phyloP scores from a whole-genome alignment of 2,329 filamentous ascomycete genomes.

The Fusarium sp. region DNA sequence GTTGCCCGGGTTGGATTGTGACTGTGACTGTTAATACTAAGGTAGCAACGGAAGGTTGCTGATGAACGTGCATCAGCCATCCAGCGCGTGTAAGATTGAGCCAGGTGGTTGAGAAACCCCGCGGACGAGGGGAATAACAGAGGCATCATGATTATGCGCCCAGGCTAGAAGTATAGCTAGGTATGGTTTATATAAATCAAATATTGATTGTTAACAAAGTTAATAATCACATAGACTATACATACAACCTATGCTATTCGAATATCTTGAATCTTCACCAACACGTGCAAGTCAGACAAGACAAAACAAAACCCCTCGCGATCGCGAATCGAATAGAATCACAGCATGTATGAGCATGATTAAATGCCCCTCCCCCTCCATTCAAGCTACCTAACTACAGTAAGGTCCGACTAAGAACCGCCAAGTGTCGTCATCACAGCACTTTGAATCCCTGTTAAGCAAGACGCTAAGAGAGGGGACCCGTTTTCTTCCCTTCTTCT shows the following conservation, averaged over 20 bases:
- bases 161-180: background rate
- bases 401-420: slow-evolving; percentile 26
- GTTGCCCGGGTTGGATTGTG: slow-evolving; percentile 7
- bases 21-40: background rate
- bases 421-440: slow-evolving; percentile 42
- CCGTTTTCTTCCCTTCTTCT: slow-evolving; percentile 20
- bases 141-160: slow-evolving; percentile 7
- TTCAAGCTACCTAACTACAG: background rate
- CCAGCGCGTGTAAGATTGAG: slow-evolving; percentile 24
- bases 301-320: slow-evolving; percentile 33
- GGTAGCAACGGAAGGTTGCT: slow-evolving; percentile 10
- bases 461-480: slow-evolving; percentile 20
- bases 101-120: slow-evolving; percentile 25
- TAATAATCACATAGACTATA: too few species aligned
- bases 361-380: slow-evolving; percentile 42
- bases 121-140: slow-evolving; percentile 25
- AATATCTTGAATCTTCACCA: background rate
- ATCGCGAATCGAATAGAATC: slow-evolving; percentile 7
- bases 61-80: slow-evolving; percentile 20
- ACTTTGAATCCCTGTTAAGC: slow-evolving; percentile 16
- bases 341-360: background rate
- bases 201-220: background rate
- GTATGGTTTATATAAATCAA: background rate
- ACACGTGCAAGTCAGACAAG: slow-evolving; percentile 29
- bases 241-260: background rate